These are phyloP conservation scores for Pleoardoris graminearum DNA, from an alignment of 2,329 filamentous ascomycete genomes.

Conservation along the genomic window DNA sequence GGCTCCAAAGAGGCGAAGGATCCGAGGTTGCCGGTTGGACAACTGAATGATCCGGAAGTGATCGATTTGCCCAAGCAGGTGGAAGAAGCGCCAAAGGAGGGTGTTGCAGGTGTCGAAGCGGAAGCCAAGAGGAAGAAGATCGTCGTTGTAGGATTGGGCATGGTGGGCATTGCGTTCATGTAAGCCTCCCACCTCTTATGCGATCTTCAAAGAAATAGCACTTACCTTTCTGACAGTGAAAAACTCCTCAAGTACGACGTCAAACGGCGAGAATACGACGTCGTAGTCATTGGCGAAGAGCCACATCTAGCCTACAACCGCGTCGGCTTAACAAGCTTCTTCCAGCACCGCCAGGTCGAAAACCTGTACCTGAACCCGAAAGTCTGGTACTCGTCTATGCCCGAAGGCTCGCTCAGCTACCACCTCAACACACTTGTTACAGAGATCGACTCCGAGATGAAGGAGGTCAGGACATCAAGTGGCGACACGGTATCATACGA, in stretches of 20 bases:
- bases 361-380: slow-evolving; percentile 84
- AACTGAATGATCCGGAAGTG: slow-evolving; percentile 53
- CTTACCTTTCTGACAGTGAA: slow-evolving; percentile 61
- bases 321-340: slow-evolving; percentile 86
- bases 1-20: slow-evolving; percentile 25
- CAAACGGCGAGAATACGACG: slow-evolving; percentile 73
- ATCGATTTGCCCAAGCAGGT: slow-evolving; percentile 52
- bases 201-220: neutral
- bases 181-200: slow-evolving; percentile 50
- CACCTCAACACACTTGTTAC: slow-evolving; percentile 75
- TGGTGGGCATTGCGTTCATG: slow-evolving; percentile 91
- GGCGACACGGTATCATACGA: slow-evolving; percentile 75
- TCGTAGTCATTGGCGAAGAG: slow-evolving; percentile 87
- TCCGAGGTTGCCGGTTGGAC: slow-evolving; percentile 48
- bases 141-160: slow-evolving; percentile 84
- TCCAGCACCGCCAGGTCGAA: slow-evolving; percentile 81
- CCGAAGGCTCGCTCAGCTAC: slow-evolving; percentile 70
- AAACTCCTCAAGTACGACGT: slow-evolving; percentile 85
- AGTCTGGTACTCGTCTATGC: slow-evolving; percentile 75
- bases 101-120: slow-evolving; percentile 34
- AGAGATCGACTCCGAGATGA: slow-evolving; percentile 65
- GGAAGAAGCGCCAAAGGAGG: slow-evolving; percentile 30
- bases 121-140: slow-evolving; percentile 62
- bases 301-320: slow-evolving; percentile 87
- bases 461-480: slow-evolving; percentile 70